Evolutionary conservation across 129 eudicot genomes (phyloP), one percentile per base, ranked within the genome.

Genomic region (Mikania micrantha): DNA sequence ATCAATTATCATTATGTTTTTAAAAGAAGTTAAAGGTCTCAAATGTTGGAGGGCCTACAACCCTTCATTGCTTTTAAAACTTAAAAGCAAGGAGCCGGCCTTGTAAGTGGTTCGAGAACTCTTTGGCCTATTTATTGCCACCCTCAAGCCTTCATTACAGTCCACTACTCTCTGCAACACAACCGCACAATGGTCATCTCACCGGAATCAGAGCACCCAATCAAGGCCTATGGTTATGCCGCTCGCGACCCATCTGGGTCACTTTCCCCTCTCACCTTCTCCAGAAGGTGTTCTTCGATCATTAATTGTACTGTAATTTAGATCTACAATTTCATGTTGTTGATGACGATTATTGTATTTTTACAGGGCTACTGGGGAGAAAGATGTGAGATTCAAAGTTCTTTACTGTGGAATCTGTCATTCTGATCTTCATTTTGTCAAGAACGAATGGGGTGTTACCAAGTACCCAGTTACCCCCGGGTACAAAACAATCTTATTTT

Each of bases 231-330:
- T 11, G 91, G 87, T 41, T 85, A 74, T 61, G 91, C 91, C 2
- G 83, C 91, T 22, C 59, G 68, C 11, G 87, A 85, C 61, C 21
- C 74, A 3, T 69, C 91, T n/a, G 91, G 91, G 3, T 34, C 25
- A 64, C 83, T 85, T 38, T 76, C 91, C 54, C 91, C 87, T 22
- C 71, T 85, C 83, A 79, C 74, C 8, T 85, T 85, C 85, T 72
- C 91, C 25, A 59, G 87, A 54, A 83, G 86, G 86, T 78, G 28
- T 40, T 12, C 9, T 12, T 10, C 9, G 12, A 2, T 20, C 48
- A 9, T 67, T 34, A 48, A 8, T 8, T 6, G 1, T 44, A 4
- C 1, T 1, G 52, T 16, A n/a, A 45, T 45, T 44, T 22, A 45
- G 0, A 5, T 2, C 16, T 45, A 45, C 52, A 4, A n/a, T 2